Evolutionary conservation across 2,329 filamentous ascomycete genomes (phyloP).

Genomic region (Claviceps maximensis): DNA sequence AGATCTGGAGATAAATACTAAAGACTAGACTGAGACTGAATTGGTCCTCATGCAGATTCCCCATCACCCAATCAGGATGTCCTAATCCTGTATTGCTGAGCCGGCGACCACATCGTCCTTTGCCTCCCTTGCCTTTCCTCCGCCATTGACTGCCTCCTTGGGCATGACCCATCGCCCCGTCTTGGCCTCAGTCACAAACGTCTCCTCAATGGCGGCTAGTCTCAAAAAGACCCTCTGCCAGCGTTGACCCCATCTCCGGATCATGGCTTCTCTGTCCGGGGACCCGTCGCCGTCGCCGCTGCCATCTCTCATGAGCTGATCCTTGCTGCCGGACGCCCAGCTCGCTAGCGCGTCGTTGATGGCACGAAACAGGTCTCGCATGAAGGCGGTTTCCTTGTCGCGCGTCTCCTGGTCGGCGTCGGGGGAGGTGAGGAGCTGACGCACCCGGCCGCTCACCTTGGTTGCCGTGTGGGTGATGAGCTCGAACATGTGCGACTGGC

Average conservation of each 20-base stretch:
- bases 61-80: background rate
- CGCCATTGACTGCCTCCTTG: background rate
- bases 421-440: conserved; percentile 58
- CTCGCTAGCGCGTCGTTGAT: conserved; percentile 67
- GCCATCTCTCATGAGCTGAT: conserved; percentile 58
- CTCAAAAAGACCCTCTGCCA: conserved; percentile 80
- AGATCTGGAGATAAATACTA: no score
- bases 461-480: conserved; percentile 77
- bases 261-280: conserved; percentile 46
- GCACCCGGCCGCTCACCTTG: conserved; percentile 78
- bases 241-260: conserved; percentile 68
- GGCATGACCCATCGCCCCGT: conserved; percentile 4
- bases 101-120: background rate
- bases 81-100: background rate
- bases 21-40: no score
- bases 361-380: conserved; percentile 65
- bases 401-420: conserved; percentile 53
- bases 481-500: conserved; percentile 71
- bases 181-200: conserved; percentile 32
- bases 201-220: conserved; percentile 75
- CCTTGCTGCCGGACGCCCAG: conserved; percentile 61
- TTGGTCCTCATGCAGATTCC: no score
- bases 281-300: conserved; percentile 47
- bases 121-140: background rate
- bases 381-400: conserved; percentile 54